Evolutionary conservation across 345 rosid genomes (phyloP).

Genomic region (Mallotus nudiflorus): DNA sequence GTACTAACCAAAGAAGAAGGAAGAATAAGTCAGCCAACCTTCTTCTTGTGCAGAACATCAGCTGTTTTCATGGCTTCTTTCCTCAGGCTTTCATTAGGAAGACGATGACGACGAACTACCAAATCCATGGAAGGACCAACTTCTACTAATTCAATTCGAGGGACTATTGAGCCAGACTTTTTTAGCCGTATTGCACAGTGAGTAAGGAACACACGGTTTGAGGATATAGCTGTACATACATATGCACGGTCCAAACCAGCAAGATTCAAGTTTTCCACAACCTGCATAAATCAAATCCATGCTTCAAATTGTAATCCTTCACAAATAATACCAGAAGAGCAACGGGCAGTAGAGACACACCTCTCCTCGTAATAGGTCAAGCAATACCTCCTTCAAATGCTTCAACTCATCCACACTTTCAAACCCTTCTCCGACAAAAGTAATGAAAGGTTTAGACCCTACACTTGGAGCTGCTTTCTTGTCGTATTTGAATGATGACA

Average conservation of each 20-base stretch:
- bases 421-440: slow-evolving; percentile 82
- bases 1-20: not conserved
- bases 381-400: slow-evolving; percentile 86
- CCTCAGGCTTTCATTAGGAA: slow-evolving; percentile 68
- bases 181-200: slow-evolving; percentile 89
- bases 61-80: slow-evolving; percentile 86
- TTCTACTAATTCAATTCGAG: slow-evolving; percentile 88
- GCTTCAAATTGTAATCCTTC: not conserved
- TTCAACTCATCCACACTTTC: slow-evolving; percentile 73
- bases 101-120: slow-evolving; percentile 85
- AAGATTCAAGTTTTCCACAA: slow-evolving; percentile 81
- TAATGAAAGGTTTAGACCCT: slow-evolving; percentile 86
- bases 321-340: not conserved
- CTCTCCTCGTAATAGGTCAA: slow-evolving; percentile 87
- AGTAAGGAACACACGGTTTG: slow-evolving; percentile 59
- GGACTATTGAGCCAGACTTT: slow-evolving; percentile 83
- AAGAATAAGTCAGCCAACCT: slow-evolving; percentile 40
- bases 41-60: slow-evolving; percentile 78
- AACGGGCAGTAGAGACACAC: slow-evolving; percentile 30
- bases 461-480: slow-evolving; percentile 71
- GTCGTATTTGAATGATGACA: slow-evolving; percentile 63
- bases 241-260: slow-evolving; percentile 83
- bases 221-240: slow-evolving; percentile 76
- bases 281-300: slow-evolving; percentile 46
- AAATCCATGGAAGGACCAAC: slow-evolving; percentile 97